phyloP scores from a whole-genome alignment of 2,329 filamentous ascomycete genomes.

The Aureobasidium sp. region DNA sequence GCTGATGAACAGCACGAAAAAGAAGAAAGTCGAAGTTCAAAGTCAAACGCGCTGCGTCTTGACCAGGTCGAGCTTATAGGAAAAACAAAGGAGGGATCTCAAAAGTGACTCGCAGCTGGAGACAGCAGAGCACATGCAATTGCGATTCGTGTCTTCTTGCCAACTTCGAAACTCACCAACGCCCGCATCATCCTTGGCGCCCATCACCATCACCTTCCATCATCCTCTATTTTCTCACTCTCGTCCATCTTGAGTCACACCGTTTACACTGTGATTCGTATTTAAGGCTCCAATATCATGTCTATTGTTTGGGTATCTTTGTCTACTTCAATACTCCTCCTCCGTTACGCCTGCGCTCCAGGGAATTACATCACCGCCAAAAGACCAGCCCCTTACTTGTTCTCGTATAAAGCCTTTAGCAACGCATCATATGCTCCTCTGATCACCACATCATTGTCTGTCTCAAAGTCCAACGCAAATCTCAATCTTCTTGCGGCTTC shows the following conservation, averaged over 20 bases:
- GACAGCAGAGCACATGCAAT: conserved; percentile 9
- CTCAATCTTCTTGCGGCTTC: neutral
- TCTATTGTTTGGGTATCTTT: neutral
- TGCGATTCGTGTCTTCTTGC: conserved; percentile 15
- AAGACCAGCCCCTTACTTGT: neutral
- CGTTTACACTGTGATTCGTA: neutral
- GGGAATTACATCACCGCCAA: neutral
- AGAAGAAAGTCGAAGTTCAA: too few species aligned
- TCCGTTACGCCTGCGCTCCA: neutral
- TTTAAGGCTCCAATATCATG: neutral
- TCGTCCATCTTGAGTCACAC: neutral
- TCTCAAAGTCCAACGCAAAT: conserved; percentile 6
- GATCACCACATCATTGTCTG: conserved; percentile 5
- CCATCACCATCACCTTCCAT: neutral
- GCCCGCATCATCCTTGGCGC: conserved; percentile 4
- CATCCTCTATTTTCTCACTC: neutral
- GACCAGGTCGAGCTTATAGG: neutral
- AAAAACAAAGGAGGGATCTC: neutral
- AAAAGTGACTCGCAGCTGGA: neutral
- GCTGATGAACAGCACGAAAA: neutral
- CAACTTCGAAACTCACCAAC: neutral
- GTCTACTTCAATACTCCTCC: neutral
- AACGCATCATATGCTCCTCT: neutral
- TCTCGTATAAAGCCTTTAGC: conserved; percentile 6
- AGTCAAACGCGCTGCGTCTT: conserved; percentile 8